Base-by-base conservation (phyloP, 2,329 filamentous ascomycete species). In the Seiridium unicorne region DNA sequence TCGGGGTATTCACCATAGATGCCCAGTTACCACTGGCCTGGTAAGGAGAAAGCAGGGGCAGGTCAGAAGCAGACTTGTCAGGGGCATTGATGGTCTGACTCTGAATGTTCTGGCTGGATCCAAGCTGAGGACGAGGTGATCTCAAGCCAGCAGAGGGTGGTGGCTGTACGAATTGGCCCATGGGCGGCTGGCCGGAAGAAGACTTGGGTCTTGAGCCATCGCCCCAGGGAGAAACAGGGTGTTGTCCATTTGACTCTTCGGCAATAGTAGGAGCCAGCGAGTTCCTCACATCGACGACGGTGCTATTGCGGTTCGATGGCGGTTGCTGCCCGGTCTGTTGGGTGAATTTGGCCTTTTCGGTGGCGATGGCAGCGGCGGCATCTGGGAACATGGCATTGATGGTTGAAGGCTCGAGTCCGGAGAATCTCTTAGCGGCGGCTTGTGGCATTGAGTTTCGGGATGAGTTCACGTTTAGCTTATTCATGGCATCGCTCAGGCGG, bases 381-480 rank as follows among this genome's bases (percentile, higher is more conserved):
- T 99, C 95, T 5, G 95, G 95, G 75, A 99, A 99, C 95, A 99
- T 98, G 69, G 92, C 93, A 76, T 97, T 97, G 77, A 99, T 97
- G 32, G 92, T 96, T 38, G 89, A 92, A 4, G 92, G 84, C 73
- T 98, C 94, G 60, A 99, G 87, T n/a, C 90, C 93, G 51, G 95
- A 98, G 74, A 96, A 95, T 67, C 95, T 89, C 80, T 97, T 98
- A 56, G 88, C 86, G 56, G 89, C 84, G 10, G 92, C 87, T 55
- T 90, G 91, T 59, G 90, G 87, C 69, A 97, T 83, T 1, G 94
- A 97, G 77, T 93, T 95, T 67, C 94, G 88, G 65, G 92, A 89
- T 65, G 90, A 90, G 67, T 95, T 93, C 54, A 95, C 91, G 70
- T 88, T 95, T 67, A 98, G 81, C 78, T 97, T 97, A 76, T 88